Base-by-base conservation (phyloP, 768 basidiomycete species). In the Mycena crocata region DNA sequence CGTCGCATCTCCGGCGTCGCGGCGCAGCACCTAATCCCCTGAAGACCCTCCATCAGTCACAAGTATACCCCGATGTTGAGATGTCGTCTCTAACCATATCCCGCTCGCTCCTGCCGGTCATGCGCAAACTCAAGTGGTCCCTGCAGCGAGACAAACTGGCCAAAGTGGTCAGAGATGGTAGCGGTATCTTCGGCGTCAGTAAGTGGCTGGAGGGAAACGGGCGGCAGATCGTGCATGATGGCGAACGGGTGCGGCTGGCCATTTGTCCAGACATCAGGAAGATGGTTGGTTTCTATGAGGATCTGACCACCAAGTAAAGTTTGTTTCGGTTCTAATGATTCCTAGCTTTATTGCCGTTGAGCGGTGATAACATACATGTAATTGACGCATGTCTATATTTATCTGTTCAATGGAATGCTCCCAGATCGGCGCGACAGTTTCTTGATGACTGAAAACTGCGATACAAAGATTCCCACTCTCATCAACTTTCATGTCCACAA, bases 61-160 rank as follows among this genome's bases (percentile, higher is more conserved):
- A 85, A 50, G 82, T 91, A 45, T 79, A 90, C 35, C 90, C 91
- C 0, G 90, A 91, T 71, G 79, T 88, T 35, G 89, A 91, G 68
- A 87, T 85, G 3, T 87, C 88, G 8, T 86, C 85, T 0, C 77
- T 82, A 6, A 80, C 77, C 23, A 78, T 93, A 52, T 89, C 89
- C 1, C 87, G 89, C 31, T 82, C 84, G 10, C 82, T 93, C 28
- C 77, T 92, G 5, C 90, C 92, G 17, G 81, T 86, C 26, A 82
- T 93, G 72, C 88, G 86, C 62, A 81, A 86, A 73, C 82, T 93
- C 66, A 93, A 92, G 75, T 93, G 91, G 90, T 88, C 85, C 40
- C 76, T 92, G 51, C 87, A 89, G 72, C 82, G 84, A 15, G 92
- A 93, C 72, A 82, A 81, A 50, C 79, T 92, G 30, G 86, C 91